These are phyloP conservation scores for Peniophora sp. DNA, from an alignment of 1,284 basidiomycete genomes.

Conservation along the genomic window DNA sequence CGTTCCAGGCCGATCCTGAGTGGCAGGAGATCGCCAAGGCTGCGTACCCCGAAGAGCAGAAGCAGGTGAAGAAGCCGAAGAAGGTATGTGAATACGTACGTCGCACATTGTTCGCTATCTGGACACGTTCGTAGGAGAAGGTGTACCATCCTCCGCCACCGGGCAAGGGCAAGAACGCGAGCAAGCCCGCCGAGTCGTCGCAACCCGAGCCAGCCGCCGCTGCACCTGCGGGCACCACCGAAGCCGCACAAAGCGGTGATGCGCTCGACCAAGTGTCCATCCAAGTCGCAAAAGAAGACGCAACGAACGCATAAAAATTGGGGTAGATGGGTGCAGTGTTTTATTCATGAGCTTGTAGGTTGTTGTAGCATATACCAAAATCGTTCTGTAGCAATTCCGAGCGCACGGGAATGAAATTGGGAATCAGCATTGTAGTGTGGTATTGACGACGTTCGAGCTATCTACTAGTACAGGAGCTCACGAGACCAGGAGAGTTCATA, in stretches of 20 bases:
- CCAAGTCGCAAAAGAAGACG: background rate
- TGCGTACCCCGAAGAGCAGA: conserved; percentile 79
- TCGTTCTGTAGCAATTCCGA: too few species aligned
- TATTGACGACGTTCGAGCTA: background rate
- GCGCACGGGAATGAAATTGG: too few species aligned
- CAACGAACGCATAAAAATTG: background rate
- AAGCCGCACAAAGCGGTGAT: too few species aligned
- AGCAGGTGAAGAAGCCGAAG: conserved; percentile 50
- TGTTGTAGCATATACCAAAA: too few species aligned
- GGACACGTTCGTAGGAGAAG: conserved; percentile 36
- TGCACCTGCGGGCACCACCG: background rate
- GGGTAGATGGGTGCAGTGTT: background rate
- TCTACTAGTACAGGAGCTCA: background rate
- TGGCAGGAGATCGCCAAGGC: conserved; percentile 75
- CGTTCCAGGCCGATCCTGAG: conserved; percentile 71
- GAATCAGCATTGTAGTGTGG: too few species aligned
- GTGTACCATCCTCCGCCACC: conserved; percentile 75
- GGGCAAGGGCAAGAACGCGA: conserved; percentile 58
- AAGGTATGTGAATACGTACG: conserved; percentile 25
- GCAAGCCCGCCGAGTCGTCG: conserved; percentile 12
- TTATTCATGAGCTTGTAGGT: background rate
- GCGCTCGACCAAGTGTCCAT: background rate
- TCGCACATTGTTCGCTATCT: too few species aligned
- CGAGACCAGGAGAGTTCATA: too few species aligned
- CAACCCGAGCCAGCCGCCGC: conserved; percentile 5